Base-by-base conservation (phyloP, 768 basidiomycete genomes). In the Suillus subaureus region DNA sequence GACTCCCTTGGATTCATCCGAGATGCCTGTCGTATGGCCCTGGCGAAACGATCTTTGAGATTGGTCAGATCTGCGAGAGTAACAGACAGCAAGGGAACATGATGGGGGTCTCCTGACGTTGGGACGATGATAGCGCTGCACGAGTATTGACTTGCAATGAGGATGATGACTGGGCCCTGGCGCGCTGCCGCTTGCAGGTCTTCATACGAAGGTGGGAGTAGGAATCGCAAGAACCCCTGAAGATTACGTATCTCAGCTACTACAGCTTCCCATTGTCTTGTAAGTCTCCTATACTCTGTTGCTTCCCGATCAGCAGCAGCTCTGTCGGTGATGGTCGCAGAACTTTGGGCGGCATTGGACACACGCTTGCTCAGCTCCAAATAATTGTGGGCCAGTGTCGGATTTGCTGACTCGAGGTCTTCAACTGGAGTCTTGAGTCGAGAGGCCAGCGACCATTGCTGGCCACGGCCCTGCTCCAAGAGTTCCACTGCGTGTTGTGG, bases 401-500 rank as follows among this genome's bases (percentile, higher is more conserved):
- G 6, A 26, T 67, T 60, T 0, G 21, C 21, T 3, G 21, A 37
- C 4, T 63, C 31, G 6, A 76, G 67, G 54, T 68, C 65, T 61
- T 77, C 74, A 8, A 74, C 33, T 13, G 75, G 70, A 4, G 71
- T 69, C 1, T 68, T 69, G 12, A 75, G 70, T 26, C 71, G 67
- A 18, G 70, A 61, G 0, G 75, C 43, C 56, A 76, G 72, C n/a
- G 67, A 68, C 75, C 76, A 77, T 2, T 74, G 69, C 15, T 75
- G 63, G 8, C 71, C 47, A 49, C 47, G 47, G 0, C 47, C 47
- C 47, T 49, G 47, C 71, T 77, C 75, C 31, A 71, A 55, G 64
- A 74, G 73, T 63, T 75, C 72, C 0, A 74, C 23, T 11, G 75
- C 74, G 9, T 49, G 58, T 39, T 63, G 55, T n/a, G 28, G 33